phyloP scores from a whole-genome alignment of 805 yeast genomes.

The Nakazawaea laoshanensis region DNA sequence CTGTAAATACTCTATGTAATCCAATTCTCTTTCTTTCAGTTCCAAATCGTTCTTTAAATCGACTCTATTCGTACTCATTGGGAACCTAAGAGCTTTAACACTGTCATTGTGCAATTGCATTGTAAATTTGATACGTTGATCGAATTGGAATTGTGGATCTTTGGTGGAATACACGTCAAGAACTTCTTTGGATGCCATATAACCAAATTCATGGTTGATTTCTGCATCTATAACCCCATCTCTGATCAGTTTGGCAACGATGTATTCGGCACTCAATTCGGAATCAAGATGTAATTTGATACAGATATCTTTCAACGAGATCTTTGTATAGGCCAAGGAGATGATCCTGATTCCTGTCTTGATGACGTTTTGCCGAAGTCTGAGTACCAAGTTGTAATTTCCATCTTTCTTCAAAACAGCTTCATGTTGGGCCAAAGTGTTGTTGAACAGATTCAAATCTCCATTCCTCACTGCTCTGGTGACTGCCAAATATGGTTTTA shows the following conservation, averaged over 20 bases:
- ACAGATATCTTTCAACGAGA: slow-evolving; percentile 90
- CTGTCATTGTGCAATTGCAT: slow-evolving; percentile 84
- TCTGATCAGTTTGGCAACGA: slow-evolving; percentile 92
- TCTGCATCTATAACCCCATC: slow-evolving; percentile 97
- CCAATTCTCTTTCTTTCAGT: slow-evolving; percentile 47
- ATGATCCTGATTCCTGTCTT: slow-evolving; percentile 95
- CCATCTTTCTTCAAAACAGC: slow-evolving; percentile 62
- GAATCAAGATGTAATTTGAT: slow-evolving; percentile 85
- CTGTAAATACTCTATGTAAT: slow-evolving; percentile 26
- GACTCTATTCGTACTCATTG: slow-evolving; percentile 44
- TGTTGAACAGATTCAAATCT: slow-evolving; percentile 73
- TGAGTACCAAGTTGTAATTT: slow-evolving; percentile 72
- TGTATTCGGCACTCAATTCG: slow-evolving; percentile 94
- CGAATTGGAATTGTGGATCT: slow-evolving; percentile 80
- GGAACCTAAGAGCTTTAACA: slow-evolving; percentile 93
- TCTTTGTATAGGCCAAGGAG: slow-evolving; percentile 82
- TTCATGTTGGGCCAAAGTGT: slow-evolving; percentile 58
- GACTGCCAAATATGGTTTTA: slow-evolving; percentile 77
- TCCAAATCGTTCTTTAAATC: slow-evolving; percentile 45
- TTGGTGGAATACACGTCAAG: slow-evolving; percentile 80
- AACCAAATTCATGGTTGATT: slow-evolving; percentile 85
- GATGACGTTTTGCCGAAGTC: slow-evolving; percentile 93
- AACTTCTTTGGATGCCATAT: slow-evolving; percentile 83
- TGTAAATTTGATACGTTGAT: slow-evolving; percentile 91
- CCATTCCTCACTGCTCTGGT: slow-evolving; percentile 91